Percentiles rank a stretch among this genome's conserved stretches.
Conservation (phyloP, 108 stramenopile genomes). For the Thalassiosira profunda region DNA sequence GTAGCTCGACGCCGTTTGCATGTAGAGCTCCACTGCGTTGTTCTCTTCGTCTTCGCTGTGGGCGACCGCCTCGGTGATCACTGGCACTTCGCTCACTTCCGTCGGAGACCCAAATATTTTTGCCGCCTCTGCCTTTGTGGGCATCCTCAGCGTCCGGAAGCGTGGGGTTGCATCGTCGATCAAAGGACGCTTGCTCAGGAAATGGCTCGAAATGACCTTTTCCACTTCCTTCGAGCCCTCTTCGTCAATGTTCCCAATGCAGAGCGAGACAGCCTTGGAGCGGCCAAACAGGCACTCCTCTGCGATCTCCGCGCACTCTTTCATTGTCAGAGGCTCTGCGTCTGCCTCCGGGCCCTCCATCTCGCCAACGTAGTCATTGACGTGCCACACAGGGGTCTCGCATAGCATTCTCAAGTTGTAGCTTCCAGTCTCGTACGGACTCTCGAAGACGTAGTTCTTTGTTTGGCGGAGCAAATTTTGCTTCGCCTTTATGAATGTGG, state of each 20-base stretch:
- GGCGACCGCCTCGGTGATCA: constrained; percentile 76
- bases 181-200: constrained; percentile 59
- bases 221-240: constrained; percentile 60
- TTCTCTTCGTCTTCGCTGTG: constrained; percentile 80
- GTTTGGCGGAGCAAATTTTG: constrained; percentile 85
- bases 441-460: constrained; percentile 83
- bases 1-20: constrained; percentile 76
- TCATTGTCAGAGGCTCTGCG: constrained; percentile 76
- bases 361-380: constrained; percentile 77
- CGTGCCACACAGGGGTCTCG: constrained; percentile 87
- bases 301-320: constrained; percentile 79
- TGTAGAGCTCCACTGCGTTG: constrained; percentile 74
- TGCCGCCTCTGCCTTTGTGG: constrained; percentile 73
- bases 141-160: constrained; percentile 79
- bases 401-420: constrained; percentile 81
- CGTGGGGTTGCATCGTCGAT: constrained; percentile 65
- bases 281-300: constrained; percentile 70
- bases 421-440: constrained; percentile 83
- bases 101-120: constrained; percentile 69
- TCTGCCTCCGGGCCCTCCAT: constrained; percentile 81
- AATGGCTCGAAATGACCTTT: constrained; percentile 56
- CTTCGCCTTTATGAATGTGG: constrained; percentile 68
- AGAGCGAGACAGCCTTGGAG: constrained; percentile 69
- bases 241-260: constrained; percentile 90
- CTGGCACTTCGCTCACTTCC: constrained; percentile 43